phyloP scores from a whole-genome alignment of 2,329 filamentous ascomycete species.

The Neocatenulostroma microsporum region DNA sequence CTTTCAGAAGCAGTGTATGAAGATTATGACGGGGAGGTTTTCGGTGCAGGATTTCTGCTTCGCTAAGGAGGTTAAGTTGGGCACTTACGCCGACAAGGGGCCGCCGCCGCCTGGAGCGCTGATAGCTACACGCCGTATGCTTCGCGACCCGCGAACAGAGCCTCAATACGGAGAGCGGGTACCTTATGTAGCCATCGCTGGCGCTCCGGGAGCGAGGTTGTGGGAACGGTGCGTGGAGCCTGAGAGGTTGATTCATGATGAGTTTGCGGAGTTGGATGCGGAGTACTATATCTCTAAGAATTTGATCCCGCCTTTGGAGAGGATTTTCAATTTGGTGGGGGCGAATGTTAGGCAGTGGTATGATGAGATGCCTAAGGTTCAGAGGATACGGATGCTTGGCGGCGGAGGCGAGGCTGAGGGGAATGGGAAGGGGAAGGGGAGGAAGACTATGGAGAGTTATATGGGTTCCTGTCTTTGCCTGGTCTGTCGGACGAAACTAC shows the following conservation, averaged over 20 bases:
- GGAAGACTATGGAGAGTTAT: conserved; percentile 85
- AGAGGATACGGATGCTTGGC: conserved; percentile 58
- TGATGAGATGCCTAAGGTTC: conserved; percentile 90
- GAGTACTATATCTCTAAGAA: conserved; percentile 98
- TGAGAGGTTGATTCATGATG: conserved; percentile 68
- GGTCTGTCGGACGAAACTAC: conserved; percentile 59
- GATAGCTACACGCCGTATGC: conserved; percentile 78
- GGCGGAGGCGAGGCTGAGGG: conserved; percentile 21
- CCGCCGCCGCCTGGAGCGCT: conserved; percentile 78
- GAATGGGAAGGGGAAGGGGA: conserved; percentile 19
- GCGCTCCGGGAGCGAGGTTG: conserved; percentile 74
- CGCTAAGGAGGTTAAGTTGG: conserved; percentile 81
- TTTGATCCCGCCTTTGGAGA: conserved; percentile 84
- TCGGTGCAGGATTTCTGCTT: conserved; percentile 96
- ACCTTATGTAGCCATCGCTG: conserved; percentile 86
- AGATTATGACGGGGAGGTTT: conserved; percentile 83
- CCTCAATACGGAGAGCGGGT: conserved; percentile 93
- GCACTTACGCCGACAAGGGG: conserved; percentile 76
- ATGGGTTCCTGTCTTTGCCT: conserved; percentile 74
- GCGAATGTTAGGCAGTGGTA: conserved; percentile 89
- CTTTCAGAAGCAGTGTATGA: conserved; percentile 81
- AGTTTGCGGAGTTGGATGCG: conserved; percentile 74
- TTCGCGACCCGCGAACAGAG: conserved; percentile 75
- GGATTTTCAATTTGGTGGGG: conserved; percentile 93
- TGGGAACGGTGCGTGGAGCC: conserved; percentile 87